Evolutionary conservation across 1,139 yeast genomes (phyloP).

Genomic region (Saccharomycopsis crataegensis): DNA sequence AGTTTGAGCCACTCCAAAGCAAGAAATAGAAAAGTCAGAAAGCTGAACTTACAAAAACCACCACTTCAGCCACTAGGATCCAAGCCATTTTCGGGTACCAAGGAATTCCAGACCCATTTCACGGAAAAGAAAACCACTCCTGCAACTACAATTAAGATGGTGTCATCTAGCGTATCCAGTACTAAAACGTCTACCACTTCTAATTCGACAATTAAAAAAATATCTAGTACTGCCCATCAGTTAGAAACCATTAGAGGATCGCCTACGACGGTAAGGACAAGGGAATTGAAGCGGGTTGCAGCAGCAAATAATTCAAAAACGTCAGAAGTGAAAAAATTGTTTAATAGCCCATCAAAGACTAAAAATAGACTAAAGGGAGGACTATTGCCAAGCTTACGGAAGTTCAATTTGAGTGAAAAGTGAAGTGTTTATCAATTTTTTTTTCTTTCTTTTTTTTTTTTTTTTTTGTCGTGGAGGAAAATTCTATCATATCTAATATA

Average conservation of each 20-base stretch:
- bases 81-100: background rate
- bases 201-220: background rate
- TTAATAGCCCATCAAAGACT: slow-evolving; percentile 7
- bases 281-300: background rate
- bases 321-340: slow-evolving; percentile 10
- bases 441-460: background rate
- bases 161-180: background rate
- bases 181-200: background rate
- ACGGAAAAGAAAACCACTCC: background rate
- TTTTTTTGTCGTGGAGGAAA: background rate
- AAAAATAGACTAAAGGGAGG: slow-evolving; percentile 12
- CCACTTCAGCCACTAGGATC: slow-evolving; percentile 19
- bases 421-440: background rate
- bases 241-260: slow-evolving; percentile 16
- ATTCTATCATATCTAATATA: background rate
- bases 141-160: background rate
- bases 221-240: background rate
- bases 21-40: slow-evolving; percentile 6
- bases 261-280: background rate
- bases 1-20: slow-evolving; percentile 14
- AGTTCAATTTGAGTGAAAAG: slow-evolving; percentile 10
- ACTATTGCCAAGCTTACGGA: slow-evolving; percentile 17
- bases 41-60: slow-evolving; percentile 16
- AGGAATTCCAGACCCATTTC: background rate
- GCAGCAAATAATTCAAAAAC: background rate